Evolutionary conservation across 495 filamentous ascomycete species (phyloP).

Genomic region (Penicillium alfredii): DNA sequence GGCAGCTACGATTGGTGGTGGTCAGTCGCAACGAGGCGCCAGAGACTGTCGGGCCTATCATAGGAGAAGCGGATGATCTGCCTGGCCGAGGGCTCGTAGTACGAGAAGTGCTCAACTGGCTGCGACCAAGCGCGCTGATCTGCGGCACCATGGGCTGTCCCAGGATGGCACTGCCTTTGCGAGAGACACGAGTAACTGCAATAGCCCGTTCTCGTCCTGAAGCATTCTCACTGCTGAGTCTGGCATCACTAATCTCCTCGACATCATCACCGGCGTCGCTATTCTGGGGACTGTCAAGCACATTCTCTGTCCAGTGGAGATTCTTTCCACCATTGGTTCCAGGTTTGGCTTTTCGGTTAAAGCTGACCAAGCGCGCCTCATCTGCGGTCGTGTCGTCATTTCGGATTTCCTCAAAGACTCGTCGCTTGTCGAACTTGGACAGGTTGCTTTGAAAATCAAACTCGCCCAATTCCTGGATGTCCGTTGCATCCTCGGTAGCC

Average conservation of each 20-base stretch:
- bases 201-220: conserved; percentile 50
- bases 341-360: conserved; percentile 73
- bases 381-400: conserved; percentile 84
- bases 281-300: conserved; percentile 64
- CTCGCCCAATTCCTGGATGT: conserved; percentile 91
- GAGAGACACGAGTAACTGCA: conserved; percentile 43
- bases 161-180: conserved; percentile 54
- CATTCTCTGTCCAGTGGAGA: conserved; percentile 84
- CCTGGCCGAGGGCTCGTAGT: conserved; percentile 39
- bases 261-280: conserved; percentile 65
- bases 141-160: conserved; percentile 32
- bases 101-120: conserved; percentile 35
- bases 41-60: conserved; percentile 27
- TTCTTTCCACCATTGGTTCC: conserved; percentile 85
- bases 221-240: conserved; percentile 48
- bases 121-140: conserved; percentile 31
- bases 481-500: conserved; percentile 93
- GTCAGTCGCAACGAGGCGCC: conserved; percentile 42
- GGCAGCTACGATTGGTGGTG: conserved; percentile 64
- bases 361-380: conserved; percentile 78
- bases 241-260: conserved; percentile 50
- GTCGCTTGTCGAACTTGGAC: conserved; percentile 89
- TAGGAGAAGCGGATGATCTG: conserved; percentile 35
- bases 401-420: conserved; percentile 80
- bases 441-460: conserved; percentile 88